phyloP scores from a whole-genome alignment of 2,329 filamentous ascomycete species.

The Cordyceps tenuipes region DNA sequence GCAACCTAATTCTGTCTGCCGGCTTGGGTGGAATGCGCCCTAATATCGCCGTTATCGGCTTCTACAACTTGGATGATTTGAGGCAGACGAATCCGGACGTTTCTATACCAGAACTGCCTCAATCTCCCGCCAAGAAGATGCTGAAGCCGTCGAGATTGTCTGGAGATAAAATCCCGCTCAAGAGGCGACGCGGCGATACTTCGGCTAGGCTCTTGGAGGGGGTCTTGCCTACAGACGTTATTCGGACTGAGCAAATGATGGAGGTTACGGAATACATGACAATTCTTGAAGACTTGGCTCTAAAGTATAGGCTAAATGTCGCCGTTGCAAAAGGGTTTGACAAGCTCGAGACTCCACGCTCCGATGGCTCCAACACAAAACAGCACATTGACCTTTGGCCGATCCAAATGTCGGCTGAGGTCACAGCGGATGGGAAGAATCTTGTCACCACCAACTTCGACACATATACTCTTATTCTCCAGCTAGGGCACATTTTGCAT shows the following conservation, averaged over 20 bases:
- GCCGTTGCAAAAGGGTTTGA: slow-evolving; percentile 78
- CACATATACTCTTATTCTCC: slow-evolving; percentile 78
- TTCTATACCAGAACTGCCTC: slow-evolving; percentile 44
- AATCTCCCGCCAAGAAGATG: slow-evolving; percentile 28
- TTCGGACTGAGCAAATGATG: slow-evolving; percentile 60
- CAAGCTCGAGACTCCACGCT: slow-evolving; percentile 60
- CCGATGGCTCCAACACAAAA: slow-evolving; percentile 51
- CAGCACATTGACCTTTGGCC: slow-evolving; percentile 85
- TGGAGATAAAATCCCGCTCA: slow-evolving; percentile 22
- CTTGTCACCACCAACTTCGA: slow-evolving; percentile 84
- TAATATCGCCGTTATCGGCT: slow-evolving; percentile 75
- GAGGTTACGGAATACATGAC: slow-evolving; percentile 69
- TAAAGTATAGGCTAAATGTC: slow-evolving; percentile 74
- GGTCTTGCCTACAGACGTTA: slow-evolving; percentile 59
- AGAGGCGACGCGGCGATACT: slow-evolving; percentile 43
- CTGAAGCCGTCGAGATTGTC: slow-evolving; percentile 21
- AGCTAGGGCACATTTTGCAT: slow-evolving; percentile 75
- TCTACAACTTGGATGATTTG: slow-evolving; percentile 73
- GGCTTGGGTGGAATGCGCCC: slow-evolving; percentile 82
- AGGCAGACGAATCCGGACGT: slow-evolving; percentile 49
- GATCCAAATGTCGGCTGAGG: slow-evolving; percentile 85
- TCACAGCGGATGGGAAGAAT: slow-evolving; percentile 57
- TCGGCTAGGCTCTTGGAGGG: slow-evolving; percentile 48
- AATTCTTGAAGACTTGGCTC: slow-evolving; percentile 71
- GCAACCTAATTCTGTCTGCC: slow-evolving; percentile 73